Evolutionary conservation across 2,329 filamentous ascomycete genomes (phyloP), one percentile per base, ranked within the genome.

Genomic region (Venturia asperata): DNA sequence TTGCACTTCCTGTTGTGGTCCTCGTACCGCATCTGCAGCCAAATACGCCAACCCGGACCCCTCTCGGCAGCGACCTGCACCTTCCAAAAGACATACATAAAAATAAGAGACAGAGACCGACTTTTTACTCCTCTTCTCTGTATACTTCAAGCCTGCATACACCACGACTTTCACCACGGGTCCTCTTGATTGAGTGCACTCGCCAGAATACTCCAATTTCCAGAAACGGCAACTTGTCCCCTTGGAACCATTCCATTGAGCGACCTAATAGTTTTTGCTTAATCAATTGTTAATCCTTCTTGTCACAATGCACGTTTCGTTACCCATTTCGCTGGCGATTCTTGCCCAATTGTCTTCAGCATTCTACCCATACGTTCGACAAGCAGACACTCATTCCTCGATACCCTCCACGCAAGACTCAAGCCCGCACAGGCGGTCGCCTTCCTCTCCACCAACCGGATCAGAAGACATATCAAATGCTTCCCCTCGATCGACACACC

Each of bases 101-200:
- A n/a, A 9, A 15, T 10, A 27, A 19, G 27, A n/a, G 19, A 21
- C 13, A 37, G 52, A 56, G 17, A 17, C 19, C 17, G 45, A 47
- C 45, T 2, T 3, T 3, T 4, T 10, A 34, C 30, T 56, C 10
- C 37, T 19, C 52, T 10, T 17, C 13, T 19, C 9, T 9, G 5
- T 56, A 56, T 21, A 56, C 52, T 2, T n/a, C 30, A 56, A 1
- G 37, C 2, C 4, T 56, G 9, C 30, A 56, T 37, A 34, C 52
- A 37, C 10, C 15, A 34, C 30, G 21, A 52, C 1, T 37, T 7
- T n/a, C 30, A 58, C 52, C 19, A 15, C 42, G 39, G 60, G 60
- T 61, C 60, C 42, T 42, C 60, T 61, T 61, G 37, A 61, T 45
- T 61, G 60, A 42, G 42, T 21, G 34, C 60, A 61, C 60, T 42